Evolutionary conservation across 106 monocot genomes (phyloP).

Genomic region (Dendrobium huoshanense): DNA sequence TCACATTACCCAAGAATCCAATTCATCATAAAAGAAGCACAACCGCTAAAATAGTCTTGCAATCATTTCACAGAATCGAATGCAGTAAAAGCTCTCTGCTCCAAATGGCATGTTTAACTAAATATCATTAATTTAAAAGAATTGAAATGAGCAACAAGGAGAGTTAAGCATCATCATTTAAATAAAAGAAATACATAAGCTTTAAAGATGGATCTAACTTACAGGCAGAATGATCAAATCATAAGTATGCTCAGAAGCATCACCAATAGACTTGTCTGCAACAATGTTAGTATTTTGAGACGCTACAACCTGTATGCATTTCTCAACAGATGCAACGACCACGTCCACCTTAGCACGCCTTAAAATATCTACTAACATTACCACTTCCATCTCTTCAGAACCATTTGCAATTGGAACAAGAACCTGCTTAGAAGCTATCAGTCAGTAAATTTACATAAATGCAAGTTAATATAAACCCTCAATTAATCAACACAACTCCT

Average conservation of each 20-base stretch:
- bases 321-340: constrained; percentile 85
- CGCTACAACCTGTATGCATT: constrained; percentile 53
- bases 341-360: constrained; percentile 80
- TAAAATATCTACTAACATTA: constrained; percentile 68
- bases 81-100: not conserved
- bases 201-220: constrained; percentile 11
- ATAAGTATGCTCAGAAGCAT: constrained; percentile 55
- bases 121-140: not conserved
- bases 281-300: constrained; percentile 66
- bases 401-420: constrained; percentile 93
- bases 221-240: constrained; percentile 90
- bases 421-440: constrained; percentile 32
- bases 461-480: not conserved
- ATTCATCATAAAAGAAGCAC: not conserved
- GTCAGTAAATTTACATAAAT: not conserved
- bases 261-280: constrained; percentile 59
- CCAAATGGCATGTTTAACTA: not conserved
- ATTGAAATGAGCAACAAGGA: not conserved
- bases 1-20: no score
- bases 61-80: not conserved
- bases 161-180: not conserved
- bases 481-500: not conserved
- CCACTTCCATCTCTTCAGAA: constrained; percentile 83
- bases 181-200: not conserved
- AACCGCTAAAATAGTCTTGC: not conserved